Percentiles rank a stretch among this genome's conserved stretches.
These are phyloP conservation scores for Bondarzewia mesenterica DNA, from an alignment of 1,284 basidiomycete species.

Conservation along the genomic window DNA sequence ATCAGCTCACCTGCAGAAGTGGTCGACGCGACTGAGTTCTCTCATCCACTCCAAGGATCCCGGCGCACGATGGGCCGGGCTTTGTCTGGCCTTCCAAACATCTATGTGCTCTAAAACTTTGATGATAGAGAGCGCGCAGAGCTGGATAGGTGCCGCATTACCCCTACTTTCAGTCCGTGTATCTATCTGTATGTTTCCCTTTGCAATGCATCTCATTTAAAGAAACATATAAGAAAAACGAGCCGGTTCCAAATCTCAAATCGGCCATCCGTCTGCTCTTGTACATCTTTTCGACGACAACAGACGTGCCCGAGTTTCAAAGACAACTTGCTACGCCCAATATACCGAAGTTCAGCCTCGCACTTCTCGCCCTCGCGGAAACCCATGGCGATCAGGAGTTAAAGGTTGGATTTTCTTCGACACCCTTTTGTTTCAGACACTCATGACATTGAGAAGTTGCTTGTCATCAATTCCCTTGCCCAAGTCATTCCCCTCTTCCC, in stretches of 20 bases:
- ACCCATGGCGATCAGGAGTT: conserved; percentile 41
- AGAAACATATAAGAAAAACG: conserved; percentile 48
- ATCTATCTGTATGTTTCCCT: conserved; percentile 13
- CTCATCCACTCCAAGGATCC: conserved; percentile 67
- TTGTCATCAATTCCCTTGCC: conserved; percentile 44
- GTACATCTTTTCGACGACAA: conserved; percentile 48
- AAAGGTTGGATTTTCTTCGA: conserved; percentile 31
- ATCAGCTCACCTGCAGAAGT: conserved; percentile 63
- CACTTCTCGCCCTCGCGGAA: conserved; percentile 48
- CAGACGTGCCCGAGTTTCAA: conserved; percentile 63
- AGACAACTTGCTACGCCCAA: conserved; percentile 65
- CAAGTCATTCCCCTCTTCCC: conserved; percentile 58
- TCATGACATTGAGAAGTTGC: conserved; percentile 34
- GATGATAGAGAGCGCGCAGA: conserved; percentile 62
- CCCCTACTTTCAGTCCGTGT: conserved; percentile 60
- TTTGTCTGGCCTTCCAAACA: conserved; percentile 62
- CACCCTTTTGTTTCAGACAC: neutral
- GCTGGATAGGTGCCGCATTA: conserved; percentile 57
- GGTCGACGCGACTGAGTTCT: conserved; percentile 60
- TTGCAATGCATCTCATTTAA: conserved; percentile 15
- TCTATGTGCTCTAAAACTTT: conserved; percentile 44
- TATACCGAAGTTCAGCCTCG: conserved; percentile 58
- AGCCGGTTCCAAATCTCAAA: conserved; percentile 49
- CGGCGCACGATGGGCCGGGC: conserved; percentile 66
- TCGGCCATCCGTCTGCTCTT: conserved; percentile 53